Evolutionary conservation across 345 rosid species (phyloP).

Genomic region (Citrus mangshanensis): DNA sequence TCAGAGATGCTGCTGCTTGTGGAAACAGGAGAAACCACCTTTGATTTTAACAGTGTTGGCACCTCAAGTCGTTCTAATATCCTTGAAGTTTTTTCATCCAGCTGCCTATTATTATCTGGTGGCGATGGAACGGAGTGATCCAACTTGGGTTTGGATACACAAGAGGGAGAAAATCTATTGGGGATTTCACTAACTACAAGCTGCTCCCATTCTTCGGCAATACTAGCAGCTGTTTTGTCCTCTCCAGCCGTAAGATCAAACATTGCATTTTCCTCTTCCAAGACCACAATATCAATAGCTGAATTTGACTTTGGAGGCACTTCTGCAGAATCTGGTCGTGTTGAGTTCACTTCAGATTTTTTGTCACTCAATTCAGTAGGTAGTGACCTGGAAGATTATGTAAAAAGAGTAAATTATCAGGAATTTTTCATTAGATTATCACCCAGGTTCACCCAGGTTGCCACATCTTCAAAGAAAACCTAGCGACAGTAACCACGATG

Average conservation of each 20-base stretch:
- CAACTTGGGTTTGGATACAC: constrained; percentile 35
- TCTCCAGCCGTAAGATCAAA: constrained; percentile 25
- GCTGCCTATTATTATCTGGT: constrained; percentile 40
- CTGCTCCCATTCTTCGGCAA: constrained; percentile 89
- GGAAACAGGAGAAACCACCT: constrained; percentile 40
- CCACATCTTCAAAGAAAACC: no score
- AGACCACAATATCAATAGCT: constrained; percentile 10
- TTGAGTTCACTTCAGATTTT: constrained; percentile 32
- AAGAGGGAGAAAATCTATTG: constrained; percentile 40
- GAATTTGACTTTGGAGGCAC: constrained; percentile 22
- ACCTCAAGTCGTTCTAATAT: constrained; percentile 82
- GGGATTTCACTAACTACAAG: constrained; percentile 57
- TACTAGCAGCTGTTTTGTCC: constrained; percentile 36
- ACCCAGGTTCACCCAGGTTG: no score
- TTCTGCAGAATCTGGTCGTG: constrained; percentile 22
- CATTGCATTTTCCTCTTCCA: constrained; percentile 28
- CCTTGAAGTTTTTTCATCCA: constrained; percentile 64
- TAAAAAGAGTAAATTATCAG: constrained; percentile 16
- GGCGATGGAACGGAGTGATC: constrained; percentile 33
- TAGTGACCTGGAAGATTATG: constrained; percentile 35
- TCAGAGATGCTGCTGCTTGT: constrained; percentile 27
- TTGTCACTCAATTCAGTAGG: constrained; percentile 31
- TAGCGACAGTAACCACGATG: background rate
- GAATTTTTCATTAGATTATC: background rate
- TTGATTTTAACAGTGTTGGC: constrained; percentile 61